Evolutionary conservation across 2,329 filamentous ascomycete species (phyloP).

Genomic region (Penicillium decumbens): DNA sequence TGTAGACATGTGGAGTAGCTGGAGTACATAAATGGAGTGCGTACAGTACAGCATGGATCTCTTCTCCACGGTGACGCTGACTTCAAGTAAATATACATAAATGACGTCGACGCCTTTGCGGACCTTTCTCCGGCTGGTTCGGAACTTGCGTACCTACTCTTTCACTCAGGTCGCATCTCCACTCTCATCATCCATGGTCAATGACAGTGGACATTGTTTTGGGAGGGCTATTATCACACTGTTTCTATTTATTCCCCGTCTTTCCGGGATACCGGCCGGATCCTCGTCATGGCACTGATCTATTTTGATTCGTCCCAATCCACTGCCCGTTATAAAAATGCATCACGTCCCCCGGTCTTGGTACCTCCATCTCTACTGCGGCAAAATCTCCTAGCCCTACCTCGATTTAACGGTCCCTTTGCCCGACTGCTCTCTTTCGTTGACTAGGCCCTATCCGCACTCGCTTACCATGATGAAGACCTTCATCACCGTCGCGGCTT

Average conservation of each 20-base stretch:
- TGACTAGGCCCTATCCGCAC: background rate
- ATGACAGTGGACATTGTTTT: constrained; percentile 2
- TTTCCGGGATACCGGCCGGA: constrained; percentile 14
- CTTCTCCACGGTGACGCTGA: constrained; percentile 13
- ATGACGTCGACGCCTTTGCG: constrained; percentile 19
- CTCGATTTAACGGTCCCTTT: constrained; percentile 1
- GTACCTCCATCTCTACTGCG: background rate
- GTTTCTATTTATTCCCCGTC: constrained; percentile 11
- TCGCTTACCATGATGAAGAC: constrained; percentile 34
- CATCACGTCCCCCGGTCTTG: background rate
- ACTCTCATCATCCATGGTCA: constrained; percentile 7
- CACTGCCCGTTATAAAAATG: constrained; percentile 18
- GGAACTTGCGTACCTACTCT: constrained; percentile 11
- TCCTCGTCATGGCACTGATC: background rate
- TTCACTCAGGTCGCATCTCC: constrained; percentile 6
- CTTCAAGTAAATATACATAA: constrained; percentile 9
- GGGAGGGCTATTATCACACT: background rate
- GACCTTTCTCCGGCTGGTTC: constrained; percentile 19
- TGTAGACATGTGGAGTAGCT: constrained; percentile 3
- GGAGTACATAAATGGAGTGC: constrained; percentile 7
- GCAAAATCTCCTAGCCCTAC: background rate
- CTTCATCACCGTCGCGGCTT: constrained; percentile 36
- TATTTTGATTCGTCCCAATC: constrained; percentile 6
- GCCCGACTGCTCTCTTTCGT: constrained; percentile 9
- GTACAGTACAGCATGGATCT: background rate